Evolutionary conservation across 2,329 filamentous ascomycete genomes (phyloP), one percentile per base, ranked within the genome.

Genomic region (Aspergillus sp.): DNA sequence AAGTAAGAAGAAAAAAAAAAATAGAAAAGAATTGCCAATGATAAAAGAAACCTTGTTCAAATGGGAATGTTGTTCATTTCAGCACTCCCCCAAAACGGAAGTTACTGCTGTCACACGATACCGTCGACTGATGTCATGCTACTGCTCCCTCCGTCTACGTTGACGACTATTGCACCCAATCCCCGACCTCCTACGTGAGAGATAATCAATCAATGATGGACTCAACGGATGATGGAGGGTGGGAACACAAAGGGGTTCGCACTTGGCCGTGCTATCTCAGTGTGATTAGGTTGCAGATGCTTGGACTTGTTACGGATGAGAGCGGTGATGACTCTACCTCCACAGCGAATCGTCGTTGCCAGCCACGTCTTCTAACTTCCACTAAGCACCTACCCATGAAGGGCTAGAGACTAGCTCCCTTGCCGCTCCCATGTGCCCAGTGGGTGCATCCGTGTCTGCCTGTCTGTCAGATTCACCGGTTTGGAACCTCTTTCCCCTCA

Each of bases 41-140:
- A 23, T 12, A 36, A 36, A 28, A 28, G 25, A 32, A 36, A 36
- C 12, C 12, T 36, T 36, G 32, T 36, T 13, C 5, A 36, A 36
- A 28, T 28, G 32, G 10, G 10, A 45, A 45, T 21, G 19, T 23
- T 45, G 10, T 45, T 45, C 10, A 21, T 45, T 45, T 2, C n/a
- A 10, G 19, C 41, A 6, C 19, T 13, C 38, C 38, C 39, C 45
- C 36, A 57, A 56, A 59, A 23, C 25, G 43, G 53, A 47, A 47
- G 30, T 39, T 30, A 39, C 17, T 43, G 48, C 39, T 59, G 65
- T 68, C 66, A 67, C 66, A 68, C 63, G 65, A 63, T 65, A 36
- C 55, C 53, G 23, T 19, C 43, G 41, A 47, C 39, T 55, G 50
- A 51, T 61, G 61, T 67, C 65, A 65, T 50, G 41, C 21, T 60